These are phyloP conservation scores for Tetrahymena borealis DNA, from an alignment of 73 alveolate species.

Conservation along the genomic window DNA sequence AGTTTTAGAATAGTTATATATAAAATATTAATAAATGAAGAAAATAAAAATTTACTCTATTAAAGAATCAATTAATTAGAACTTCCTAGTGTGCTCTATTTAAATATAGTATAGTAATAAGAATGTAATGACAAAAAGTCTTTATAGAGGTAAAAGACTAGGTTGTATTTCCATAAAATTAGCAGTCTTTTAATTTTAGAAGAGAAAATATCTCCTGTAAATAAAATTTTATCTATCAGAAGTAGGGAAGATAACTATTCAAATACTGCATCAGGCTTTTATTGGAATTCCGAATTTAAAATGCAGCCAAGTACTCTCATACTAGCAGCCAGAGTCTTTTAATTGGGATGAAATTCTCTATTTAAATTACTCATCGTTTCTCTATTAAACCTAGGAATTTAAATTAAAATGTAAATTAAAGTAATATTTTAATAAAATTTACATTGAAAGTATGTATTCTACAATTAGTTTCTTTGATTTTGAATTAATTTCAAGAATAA, in stretches of 20 bases:
- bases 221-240: background rate
- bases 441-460: background rate
- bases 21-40: no score
- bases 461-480: background rate
- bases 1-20: no score
- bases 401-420: background rate
- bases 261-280: background rate
- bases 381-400: background rate
- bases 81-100: background rate
- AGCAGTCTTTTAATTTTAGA: background rate
- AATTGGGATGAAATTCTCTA: background rate
- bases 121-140: background rate
- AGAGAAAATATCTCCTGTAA: background rate
- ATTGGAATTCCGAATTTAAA: background rate
- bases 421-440: background rate
- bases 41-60: no score
- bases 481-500: background rate
- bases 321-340: background rate
- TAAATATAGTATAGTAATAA: no score
- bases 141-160: background rate
- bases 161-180: background rate
- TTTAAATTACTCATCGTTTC: background rate
- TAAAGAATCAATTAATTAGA: background rate
- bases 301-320: background rate
- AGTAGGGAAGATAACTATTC: background rate